Conservation (phyloP, 2,329 filamentous ascomycete genomes). For the Hypoxylon sp. region DNA sequence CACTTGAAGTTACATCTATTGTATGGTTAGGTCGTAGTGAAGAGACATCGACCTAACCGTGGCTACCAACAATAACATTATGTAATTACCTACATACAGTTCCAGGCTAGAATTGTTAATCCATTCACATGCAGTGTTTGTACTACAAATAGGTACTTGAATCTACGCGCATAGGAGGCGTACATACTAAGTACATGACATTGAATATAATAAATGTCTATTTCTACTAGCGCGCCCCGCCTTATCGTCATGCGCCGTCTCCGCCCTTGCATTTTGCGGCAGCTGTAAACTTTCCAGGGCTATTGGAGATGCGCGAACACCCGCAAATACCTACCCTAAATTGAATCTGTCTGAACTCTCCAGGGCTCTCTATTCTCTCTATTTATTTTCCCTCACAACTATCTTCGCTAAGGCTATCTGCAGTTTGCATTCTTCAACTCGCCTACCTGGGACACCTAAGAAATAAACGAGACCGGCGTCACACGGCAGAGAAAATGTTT, state of each 20-base stretch:
- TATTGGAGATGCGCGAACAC: slow-evolving; percentile 25
- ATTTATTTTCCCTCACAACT: slow-evolving; percentile 33
- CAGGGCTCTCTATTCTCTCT: background rate
- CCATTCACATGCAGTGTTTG: no score
- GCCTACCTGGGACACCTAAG: background rate
- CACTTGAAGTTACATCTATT: slow-evolving; percentile 9
- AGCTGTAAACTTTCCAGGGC: slow-evolving; percentile 10
- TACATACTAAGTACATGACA: no score
- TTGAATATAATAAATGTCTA: background rate
- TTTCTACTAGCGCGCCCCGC: slow-evolving; percentile 18
- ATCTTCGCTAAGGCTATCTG: slow-evolving; percentile 22
- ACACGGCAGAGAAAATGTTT: slow-evolving; percentile 23
- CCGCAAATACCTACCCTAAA: slow-evolving; percentile 34
- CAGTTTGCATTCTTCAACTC: slow-evolving; percentile 20
- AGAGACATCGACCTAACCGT: background rate
- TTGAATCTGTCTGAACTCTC: slow-evolving; percentile 21
- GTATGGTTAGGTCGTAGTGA: slow-evolving; percentile 5
- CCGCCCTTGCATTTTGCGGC: slow-evolving; percentile 36
- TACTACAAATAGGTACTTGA: background rate
- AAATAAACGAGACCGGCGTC: slow-evolving; percentile 9
- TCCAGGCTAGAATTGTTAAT: background rate
- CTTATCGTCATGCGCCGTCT: slow-evolving; percentile 37
- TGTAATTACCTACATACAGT: no score
- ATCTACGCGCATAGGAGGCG: background rate
- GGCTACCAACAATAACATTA: background rate